phyloP scores from a whole-genome alignment of 1,284 basidiomycete genomes.

The Schizophyllum amplum region DNA sequence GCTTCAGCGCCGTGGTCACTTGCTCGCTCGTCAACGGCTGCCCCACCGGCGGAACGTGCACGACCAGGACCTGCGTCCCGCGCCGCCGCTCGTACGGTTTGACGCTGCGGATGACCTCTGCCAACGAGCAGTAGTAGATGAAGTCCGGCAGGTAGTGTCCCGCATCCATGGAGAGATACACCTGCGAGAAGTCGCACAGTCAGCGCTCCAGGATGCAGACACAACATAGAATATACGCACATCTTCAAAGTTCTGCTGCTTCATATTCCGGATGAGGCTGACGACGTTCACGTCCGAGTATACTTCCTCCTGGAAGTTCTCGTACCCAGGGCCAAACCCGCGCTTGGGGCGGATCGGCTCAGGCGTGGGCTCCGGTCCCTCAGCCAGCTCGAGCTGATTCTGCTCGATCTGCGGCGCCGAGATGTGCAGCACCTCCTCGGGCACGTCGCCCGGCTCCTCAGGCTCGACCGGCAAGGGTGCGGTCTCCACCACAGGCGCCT shows the following conservation, averaged over 20 bases:
- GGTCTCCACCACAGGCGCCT: conserved; percentile 41
- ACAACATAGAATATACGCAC: conserved; percentile 27
- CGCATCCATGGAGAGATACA: conserved; percentile 50
- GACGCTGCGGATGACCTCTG: conserved; percentile 45
- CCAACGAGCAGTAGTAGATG: conserved; percentile 72
- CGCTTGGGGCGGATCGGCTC: conserved; percentile 25
- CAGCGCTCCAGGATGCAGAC: background rate
- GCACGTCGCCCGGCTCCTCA: conserved; percentile 11
- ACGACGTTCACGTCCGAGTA: conserved; percentile 37
- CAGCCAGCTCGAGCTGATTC: background rate
- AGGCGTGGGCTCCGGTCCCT: background rate
- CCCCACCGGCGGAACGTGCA: conserved; percentile 62
- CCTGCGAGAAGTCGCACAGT: background rate
- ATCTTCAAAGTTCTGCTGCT: conserved; percentile 42
- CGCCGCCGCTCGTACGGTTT: conserved; percentile 47
- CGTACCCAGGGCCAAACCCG: conserved; percentile 31
- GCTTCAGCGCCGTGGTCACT: conserved; percentile 56
- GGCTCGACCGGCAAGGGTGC: conserved; percentile 22
- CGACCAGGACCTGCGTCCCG: conserved; percentile 54
- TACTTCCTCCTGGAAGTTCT: conserved; percentile 34
- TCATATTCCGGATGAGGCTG: conserved; percentile 45
- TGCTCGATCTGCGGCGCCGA: background rate
- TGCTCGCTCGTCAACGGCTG: conserved; percentile 55
- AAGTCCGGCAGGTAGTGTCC: conserved; percentile 47
- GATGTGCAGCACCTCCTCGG: background rate